phyloP scores from a whole-genome alignment of 257 asterid species.

The Nicotiana paniculata region DNA sequence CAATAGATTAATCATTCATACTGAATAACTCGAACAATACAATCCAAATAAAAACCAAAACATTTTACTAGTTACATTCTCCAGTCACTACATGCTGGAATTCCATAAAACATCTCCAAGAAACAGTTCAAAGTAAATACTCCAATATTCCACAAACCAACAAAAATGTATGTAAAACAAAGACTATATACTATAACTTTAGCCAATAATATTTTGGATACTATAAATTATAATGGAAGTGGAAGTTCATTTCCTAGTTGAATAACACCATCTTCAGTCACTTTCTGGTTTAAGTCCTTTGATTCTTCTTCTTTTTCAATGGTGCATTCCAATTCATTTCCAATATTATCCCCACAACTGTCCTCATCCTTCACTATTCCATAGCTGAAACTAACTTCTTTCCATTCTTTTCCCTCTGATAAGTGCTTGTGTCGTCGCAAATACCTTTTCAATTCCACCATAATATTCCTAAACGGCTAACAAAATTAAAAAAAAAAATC shows the following conservation, averaged over 20 bases:
- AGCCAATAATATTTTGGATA: neutral
- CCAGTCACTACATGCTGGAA: neutral
- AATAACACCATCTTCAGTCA: neutral
- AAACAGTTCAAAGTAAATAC: neutral
- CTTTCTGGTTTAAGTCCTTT: neutral
- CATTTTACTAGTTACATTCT: neutral
- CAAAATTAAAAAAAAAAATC: neutral
- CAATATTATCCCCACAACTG: neutral
- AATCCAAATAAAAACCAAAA: neutral
- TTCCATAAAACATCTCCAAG: neutral
- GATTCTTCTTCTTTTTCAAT: constrained; percentile 1
- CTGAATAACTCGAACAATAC: neutral
- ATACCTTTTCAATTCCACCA: constrained; percentile 60
- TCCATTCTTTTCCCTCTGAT: constrained; percentile 48
- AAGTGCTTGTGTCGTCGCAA: constrained; percentile 49
- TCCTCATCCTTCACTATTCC: constrained; percentile 44
- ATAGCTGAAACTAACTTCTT: constrained; percentile 32
- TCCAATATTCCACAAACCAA: neutral
- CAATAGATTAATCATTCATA: neutral
- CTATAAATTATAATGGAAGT: neutral
- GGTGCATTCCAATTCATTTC: neutral
- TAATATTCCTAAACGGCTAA: constrained; percentile 54
- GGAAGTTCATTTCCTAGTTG: constrained; percentile 1
- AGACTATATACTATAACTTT: neutral
- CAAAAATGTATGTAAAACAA: neutral